Conservation (phyloP, 495 filamentous ascomycete species). For the Neurospora sp. region DNA sequence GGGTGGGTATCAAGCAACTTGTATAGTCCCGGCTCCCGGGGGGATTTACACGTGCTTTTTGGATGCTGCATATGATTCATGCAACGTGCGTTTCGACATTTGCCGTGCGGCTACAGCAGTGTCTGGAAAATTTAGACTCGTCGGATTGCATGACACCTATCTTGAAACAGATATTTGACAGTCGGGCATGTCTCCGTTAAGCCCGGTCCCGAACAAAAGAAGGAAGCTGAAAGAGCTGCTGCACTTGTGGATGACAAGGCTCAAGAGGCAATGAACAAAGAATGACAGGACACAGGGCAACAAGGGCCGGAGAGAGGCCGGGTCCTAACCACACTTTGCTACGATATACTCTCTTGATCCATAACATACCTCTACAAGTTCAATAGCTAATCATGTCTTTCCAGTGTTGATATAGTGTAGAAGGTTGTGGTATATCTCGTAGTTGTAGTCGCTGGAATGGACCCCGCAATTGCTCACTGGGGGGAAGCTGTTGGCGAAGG, state of each 20-base stretch:
- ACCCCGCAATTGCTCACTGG: background rate
- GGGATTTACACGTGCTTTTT: background rate
- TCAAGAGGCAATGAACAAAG: background rate
- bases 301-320: background rate
- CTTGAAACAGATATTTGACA: background rate
- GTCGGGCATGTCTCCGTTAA: background rate
- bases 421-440: background rate
- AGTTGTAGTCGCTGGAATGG: background rate
- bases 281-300: background rate
- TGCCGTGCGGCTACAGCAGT: background rate
- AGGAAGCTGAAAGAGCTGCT: background rate
- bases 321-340: background rate
- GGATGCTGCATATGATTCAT: background rate
- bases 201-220: background rate
- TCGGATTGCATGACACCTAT: background rate
- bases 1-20: background rate
- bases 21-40: background rate
- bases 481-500: background rate
- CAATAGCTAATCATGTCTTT: background rate
- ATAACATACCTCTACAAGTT: background rate
- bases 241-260: background rate
- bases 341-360: background rate
- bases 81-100: background rate
- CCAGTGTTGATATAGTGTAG: background rate
- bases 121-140: background rate